Base-by-base conservation (phyloP, 2,329 filamentous ascomycete species). In the Fusarium globosum region DNA sequence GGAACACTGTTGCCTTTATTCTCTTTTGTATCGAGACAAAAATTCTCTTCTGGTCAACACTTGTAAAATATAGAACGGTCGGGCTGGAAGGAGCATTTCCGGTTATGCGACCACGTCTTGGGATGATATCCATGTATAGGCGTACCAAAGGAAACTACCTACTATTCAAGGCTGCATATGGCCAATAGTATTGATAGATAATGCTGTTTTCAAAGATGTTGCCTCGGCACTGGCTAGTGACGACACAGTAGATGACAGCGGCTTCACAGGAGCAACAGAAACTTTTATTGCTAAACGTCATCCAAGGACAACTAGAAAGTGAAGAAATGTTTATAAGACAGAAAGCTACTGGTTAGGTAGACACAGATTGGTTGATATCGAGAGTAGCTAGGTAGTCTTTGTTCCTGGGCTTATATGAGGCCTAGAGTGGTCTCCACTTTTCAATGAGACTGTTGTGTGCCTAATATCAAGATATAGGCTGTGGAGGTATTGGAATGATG, bases 61-160 rank as follows among this genome's bases (percentile, higher is more conserved):
- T 63, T 75, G 58, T 68, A 73, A 67, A 61, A 69, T 75, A 71
- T 77, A 73, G 67, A 75, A 38, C 68, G 64, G 63, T 45, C 66
- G 57, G 62, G 35, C 39, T 70, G 49, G 52, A 55, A 69, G 38
- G 51, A 42, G 56, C 61, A 71, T 68, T 73, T 63, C 55, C 36
- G 75, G 65, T 62, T 69, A 73, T 74, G 66, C 64, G 73, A 61
- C 61, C 38, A 69, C 60, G 70, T 62, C 67, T 51, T 73, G 43
- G 63, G 70, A 77, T 68, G 75, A 77, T 61, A 68, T 76, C 72
- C 63, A 77, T 68, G 69, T 67, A 75, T 60, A 68, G 64, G 68
- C 73, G 65, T 75, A 70, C 42, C 8, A 61, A 51, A 55, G 63
- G 45, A 68, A 61, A 39, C 39, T 46, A 51, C 39, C 39, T 46